Percentiles rank a stretch among this genome's conserved stretches.
Conservation (phyloP, 306 rosid species). For the Biancaea sappan region DNA sequence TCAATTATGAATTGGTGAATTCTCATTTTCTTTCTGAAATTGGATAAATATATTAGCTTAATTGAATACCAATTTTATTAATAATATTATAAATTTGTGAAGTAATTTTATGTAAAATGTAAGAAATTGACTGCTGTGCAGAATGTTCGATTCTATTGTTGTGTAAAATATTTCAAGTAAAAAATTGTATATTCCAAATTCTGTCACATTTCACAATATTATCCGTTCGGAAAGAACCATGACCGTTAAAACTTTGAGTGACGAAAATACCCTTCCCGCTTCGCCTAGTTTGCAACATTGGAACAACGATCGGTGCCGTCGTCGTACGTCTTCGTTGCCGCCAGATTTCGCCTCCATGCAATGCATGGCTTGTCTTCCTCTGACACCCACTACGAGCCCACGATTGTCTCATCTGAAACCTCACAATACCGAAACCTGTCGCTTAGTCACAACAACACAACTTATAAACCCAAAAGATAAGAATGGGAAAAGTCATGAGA, state of each 20-base stretch:
- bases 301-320: slow-evolving; percentile 1
- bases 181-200: too few species aligned
- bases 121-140: too few species aligned
- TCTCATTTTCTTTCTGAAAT: too few species aligned
- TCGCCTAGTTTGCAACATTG: background rate
- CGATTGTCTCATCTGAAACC: slow-evolving; percentile 34
- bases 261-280: slow-evolving; percentile 34
- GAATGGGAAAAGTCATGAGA: slow-evolving; percentile 21
- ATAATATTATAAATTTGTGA: too few species aligned
- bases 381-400: slow-evolving; percentile 31
- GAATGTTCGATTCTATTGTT: too few species aligned
- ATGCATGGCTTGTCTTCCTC: slow-evolving; percentile 58
- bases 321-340: background rate
- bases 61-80: too few species aligned
- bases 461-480: slow-evolving; percentile 31
- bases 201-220: background rate
- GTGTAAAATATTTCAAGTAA: too few species aligned
- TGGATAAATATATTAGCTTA: too few species aligned
- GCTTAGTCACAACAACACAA: slow-evolving; percentile 32
- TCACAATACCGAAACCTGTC: slow-evolving; percentile 27
- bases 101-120: too few species aligned
- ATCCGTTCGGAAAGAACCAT: slow-evolving; percentile 2
- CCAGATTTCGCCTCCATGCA: slow-evolving; percentile 39
- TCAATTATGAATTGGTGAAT: too few species aligned
- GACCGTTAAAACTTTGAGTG: slow-evolving; percentile 15